A percentile compares a stretch with the other conserved stretches of the same genome.
Evolutionary conservation across 2,329 filamentous ascomycete genomes (phyloP).

Genomic region (Diplodia sapinea): DNA sequence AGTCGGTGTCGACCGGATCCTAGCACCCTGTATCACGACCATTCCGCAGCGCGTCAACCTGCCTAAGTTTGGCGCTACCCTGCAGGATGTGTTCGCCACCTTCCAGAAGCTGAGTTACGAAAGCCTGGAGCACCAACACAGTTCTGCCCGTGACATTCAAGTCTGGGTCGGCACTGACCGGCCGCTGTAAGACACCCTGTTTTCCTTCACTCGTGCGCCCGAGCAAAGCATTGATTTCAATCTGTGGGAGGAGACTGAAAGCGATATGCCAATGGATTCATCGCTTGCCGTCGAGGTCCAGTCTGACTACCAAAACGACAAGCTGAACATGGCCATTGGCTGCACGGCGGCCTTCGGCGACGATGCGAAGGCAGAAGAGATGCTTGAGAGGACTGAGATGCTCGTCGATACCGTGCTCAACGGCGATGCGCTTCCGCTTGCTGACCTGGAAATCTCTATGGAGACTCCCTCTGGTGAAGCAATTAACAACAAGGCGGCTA

Average conservation of each 20-base stretch:
- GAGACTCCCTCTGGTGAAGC: slow-evolving; percentile 4
- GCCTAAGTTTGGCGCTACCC: slow-evolving; percentile 33
- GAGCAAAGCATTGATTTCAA: slow-evolving; percentile 31
- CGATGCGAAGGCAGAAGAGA: slow-evolving; percentile 35
- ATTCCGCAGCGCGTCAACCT: slow-evolving; percentile 45
- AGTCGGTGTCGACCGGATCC: slow-evolving; percentile 41
- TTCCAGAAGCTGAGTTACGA: slow-evolving; percentile 38
- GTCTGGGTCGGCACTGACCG: slow-evolving; percentile 43
- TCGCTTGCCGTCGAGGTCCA: slow-evolving; percentile 46
- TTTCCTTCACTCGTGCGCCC: slow-evolving; percentile 41
- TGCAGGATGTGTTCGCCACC: slow-evolving; percentile 36
- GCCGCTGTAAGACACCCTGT: slow-evolving; percentile 46
- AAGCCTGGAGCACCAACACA: slow-evolving; percentile 47
- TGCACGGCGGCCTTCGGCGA: slow-evolving; percentile 41
- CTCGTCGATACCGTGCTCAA: slow-evolving; percentile 39
- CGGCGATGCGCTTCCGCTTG: slow-evolving; percentile 38
- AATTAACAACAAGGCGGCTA: background rate
- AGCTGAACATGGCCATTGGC: slow-evolving; percentile 38
- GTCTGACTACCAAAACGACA: slow-evolving; percentile 37
- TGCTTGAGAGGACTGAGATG: slow-evolving; percentile 45
- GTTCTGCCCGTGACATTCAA: slow-evolving; percentile 45
- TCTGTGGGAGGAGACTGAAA: slow-evolving; percentile 44
- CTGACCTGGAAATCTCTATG: slow-evolving; percentile 44
- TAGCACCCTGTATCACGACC: slow-evolving; percentile 48
- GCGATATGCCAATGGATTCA: slow-evolving; percentile 46